phyloP scores from a whole-genome alignment of 164 flowering plant species.

The Nelumbo lutea region DNA sequence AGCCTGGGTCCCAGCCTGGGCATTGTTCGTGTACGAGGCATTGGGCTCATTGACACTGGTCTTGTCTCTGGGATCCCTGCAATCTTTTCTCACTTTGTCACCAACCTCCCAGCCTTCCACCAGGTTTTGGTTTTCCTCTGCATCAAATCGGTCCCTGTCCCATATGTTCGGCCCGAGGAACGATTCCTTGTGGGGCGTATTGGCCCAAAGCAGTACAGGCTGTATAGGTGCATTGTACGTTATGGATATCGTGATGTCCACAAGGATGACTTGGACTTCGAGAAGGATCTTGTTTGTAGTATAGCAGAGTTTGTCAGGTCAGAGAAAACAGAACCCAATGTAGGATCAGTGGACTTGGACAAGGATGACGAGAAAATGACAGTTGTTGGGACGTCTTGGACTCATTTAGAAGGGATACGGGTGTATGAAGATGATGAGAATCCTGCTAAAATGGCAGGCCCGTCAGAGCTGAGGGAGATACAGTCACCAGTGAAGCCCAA shows the following conservation, averaged over 20 bases:
- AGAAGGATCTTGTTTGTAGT: conserved; percentile 62
- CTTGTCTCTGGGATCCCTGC: conserved; percentile 79
- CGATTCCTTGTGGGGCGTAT: conserved; percentile 70
- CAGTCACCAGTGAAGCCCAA: conserved; percentile 27
- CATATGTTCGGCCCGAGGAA: conserved; percentile 61
- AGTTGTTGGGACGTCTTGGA: conserved; percentile 52
- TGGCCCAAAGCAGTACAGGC: conserved; percentile 61
- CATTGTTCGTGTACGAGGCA: conserved; percentile 62
- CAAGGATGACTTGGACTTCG: conserved; percentile 61
- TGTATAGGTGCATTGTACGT: conserved; percentile 68
- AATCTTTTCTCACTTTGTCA: conserved; percentile 73
- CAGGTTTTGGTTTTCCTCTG: conserved; percentile 72
- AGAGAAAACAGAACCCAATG: conserved; percentile 22
- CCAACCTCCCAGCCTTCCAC: conserved; percentile 83
- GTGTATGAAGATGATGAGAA: conserved; percentile 34
- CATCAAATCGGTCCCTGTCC: conserved; percentile 71
- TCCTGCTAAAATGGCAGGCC: conserved; percentile 15
- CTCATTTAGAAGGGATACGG: conserved; percentile 29
- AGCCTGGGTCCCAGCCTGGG: conserved; percentile 51
- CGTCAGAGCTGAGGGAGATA: background rate
- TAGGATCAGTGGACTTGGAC: conserved; percentile 15
- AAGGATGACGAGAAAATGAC: conserved; percentile 42
- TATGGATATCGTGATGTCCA: conserved; percentile 64
- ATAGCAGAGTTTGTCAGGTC: conserved; percentile 66
- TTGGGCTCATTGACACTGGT: conserved; percentile 67